phyloP scores from a whole-genome alignment of 164 flowering plant genomes.

The Amborella trichopoda region DNA sequence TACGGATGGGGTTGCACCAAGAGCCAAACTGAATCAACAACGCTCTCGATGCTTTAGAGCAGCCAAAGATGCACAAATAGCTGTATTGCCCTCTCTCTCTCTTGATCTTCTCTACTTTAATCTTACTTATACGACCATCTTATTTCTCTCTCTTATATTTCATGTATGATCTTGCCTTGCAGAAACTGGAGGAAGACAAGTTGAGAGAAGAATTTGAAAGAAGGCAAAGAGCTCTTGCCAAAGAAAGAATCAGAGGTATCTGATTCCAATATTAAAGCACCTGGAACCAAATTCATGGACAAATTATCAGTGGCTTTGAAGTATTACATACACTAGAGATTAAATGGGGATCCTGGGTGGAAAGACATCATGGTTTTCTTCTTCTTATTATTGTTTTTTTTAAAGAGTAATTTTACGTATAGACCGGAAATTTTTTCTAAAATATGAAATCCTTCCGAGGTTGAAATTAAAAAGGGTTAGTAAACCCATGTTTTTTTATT shows the following conservation, averaged over 20 bases:
- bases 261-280: constrained; percentile 43
- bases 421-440: too few relatives aligned
- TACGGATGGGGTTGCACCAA: constrained; percentile 54
- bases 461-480: too few relatives aligned
- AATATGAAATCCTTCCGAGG: too few relatives aligned
- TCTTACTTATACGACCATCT: background rate
- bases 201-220: constrained; percentile 21
- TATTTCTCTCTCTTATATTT: background rate
- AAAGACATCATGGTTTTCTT: constrained; percentile 14
- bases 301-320: constrained; percentile 27
- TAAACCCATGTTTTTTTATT: too few relatives aligned
- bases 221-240: constrained; percentile 28
- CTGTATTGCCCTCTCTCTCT: constrained; percentile 12
- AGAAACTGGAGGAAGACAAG: constrained; percentile 33
- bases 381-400: too few relatives aligned
- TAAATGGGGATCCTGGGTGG: constrained; percentile 28
- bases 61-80: constrained; percentile 25
- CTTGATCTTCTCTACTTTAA: background rate
- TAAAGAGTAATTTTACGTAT: too few relatives aligned
- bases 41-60: constrained; percentile 29
- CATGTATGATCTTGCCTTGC: background rate
- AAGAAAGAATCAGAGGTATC: constrained; percentile 22
- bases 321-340: constrained; percentile 11
- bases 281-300: constrained; percentile 45
- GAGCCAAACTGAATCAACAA: constrained; percentile 57